Percentiles rank a stretch among this genome's conserved stretches.
These are phyloP conservation scores for Sarcomyxa edulis DNA, from an alignment of 768 basidiomycete genomes.

Conservation along the genomic window DNA sequence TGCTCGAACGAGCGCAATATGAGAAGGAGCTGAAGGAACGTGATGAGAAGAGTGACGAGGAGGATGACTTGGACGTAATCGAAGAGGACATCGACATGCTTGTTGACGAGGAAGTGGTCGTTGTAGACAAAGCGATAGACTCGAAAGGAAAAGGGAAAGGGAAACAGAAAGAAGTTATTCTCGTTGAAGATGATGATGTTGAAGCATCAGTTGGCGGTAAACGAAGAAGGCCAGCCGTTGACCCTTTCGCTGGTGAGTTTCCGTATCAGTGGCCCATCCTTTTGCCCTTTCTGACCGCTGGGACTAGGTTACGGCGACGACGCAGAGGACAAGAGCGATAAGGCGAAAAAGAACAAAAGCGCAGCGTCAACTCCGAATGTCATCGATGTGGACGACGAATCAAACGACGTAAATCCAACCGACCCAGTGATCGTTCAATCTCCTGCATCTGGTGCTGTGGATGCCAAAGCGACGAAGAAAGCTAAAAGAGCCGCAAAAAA, in stretches of 20 bases:
- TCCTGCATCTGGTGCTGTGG: no score
- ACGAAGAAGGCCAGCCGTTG: slow-evolving; percentile 48
- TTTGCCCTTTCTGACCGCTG: slow-evolving; percentile 13
- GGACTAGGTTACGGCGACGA: slow-evolving; percentile 18
- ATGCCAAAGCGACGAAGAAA: no score
- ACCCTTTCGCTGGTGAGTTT: slow-evolving; percentile 60
- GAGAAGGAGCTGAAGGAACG: slow-evolving; percentile 50
- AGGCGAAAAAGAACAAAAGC: slow-evolving; percentile 19
- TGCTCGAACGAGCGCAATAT: slow-evolving; percentile 64
- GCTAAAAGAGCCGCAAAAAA: no score
- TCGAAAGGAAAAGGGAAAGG: slow-evolving; percentile 33
- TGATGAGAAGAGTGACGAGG: slow-evolving; percentile 37
- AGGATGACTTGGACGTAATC: slow-evolving; percentile 35
- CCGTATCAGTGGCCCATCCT: not conserved
- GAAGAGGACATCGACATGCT: slow-evolving; percentile 23
- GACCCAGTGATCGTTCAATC: no score
- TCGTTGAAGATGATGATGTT: not conserved
- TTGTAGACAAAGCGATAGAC: not conserved
- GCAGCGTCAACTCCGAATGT: not conserved
- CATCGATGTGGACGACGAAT: no score
- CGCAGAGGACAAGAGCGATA: slow-evolving; percentile 29
- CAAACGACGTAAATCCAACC: no score
- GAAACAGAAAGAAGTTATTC: slow-evolving; percentile 13
- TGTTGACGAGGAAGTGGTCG: slow-evolving; percentile 8
- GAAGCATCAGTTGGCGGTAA: slow-evolving; percentile 22